A percentile compares a stretch with the other conserved stretches of the same genome.
Conservation (phyloP, 768 basidiomycete species). For the Hericium coralloides region DNA sequence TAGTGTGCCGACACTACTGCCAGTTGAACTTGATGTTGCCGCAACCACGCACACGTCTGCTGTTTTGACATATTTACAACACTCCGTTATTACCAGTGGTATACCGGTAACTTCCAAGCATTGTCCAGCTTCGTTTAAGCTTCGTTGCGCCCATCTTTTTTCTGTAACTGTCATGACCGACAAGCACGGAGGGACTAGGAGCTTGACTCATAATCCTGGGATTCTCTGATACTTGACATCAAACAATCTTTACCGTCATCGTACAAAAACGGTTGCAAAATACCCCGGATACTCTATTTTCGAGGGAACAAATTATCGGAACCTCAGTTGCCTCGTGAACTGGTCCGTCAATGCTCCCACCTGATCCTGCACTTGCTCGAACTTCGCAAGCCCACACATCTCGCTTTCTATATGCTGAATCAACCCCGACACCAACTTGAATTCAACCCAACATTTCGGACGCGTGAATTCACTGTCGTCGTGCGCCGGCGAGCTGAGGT, state of each 20-base stretch:
- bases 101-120: too few species aligned
- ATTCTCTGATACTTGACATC: not conserved
- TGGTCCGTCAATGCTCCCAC: slow-evolving; percentile 22
- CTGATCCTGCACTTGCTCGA: slow-evolving; percentile 21
- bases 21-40: too few species aligned
- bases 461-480: slow-evolving; percentile 29
- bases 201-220: not conserved
- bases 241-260: not conserved
- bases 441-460: slow-evolving; percentile 28
- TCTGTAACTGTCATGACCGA: too few species aligned
- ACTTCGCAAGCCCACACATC: slow-evolving; percentile 27
- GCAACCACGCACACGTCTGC: too few species aligned
- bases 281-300: too few species aligned
- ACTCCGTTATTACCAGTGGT: too few species aligned
- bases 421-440: slow-evolving; percentile 30
- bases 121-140: too few species aligned
- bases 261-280: not conserved
- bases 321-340: slow-evolving; percentile 16
- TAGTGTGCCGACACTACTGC: too few species aligned
- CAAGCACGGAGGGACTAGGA: too few species aligned
- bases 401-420: slow-evolving; percentile 37
- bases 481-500: slow-evolving; percentile 44
- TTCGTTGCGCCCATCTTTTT: too few species aligned
- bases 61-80: too few species aligned
- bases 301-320: not conserved